These are phyloP conservation scores for Vairimorpha ceranae DNA, from an alignment of 371 early-diverging fungal genomes.

Conservation along the genomic window DNA sequence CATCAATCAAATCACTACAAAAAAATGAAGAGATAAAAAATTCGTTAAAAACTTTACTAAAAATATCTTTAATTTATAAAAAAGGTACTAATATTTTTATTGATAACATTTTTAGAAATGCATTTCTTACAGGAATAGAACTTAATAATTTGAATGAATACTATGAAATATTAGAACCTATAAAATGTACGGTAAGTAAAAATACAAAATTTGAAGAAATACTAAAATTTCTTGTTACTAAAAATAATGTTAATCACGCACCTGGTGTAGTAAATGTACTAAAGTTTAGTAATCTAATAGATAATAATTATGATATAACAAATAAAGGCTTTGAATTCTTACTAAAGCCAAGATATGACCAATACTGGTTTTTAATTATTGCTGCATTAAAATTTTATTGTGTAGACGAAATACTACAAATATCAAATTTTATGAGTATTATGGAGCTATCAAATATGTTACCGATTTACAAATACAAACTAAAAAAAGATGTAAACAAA, in stretches of 20 bases:
- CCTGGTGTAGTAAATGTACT: conserved; percentile 35
- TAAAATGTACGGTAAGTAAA: neutral
- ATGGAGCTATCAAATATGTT: conserved; percentile 27
- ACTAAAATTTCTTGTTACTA: conserved; percentile 28
- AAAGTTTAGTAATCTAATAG: conserved; percentile 43
- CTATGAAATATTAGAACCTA: neutral
- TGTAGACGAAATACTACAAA: neutral
- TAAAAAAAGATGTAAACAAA: neutral
- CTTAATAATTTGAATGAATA: neutral
- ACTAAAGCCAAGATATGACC: conserved; percentile 56
- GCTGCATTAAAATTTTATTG: conserved; percentile 39
- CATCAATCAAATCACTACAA: conserved; percentile 22
- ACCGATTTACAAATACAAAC: neutral
- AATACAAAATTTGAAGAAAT: conserved; percentile 25
- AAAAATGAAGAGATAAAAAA: conserved; percentile 33
- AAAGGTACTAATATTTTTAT: conserved; percentile 34
- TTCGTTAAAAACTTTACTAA: conserved; percentile 22
- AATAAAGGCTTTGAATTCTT: conserved; percentile 64
- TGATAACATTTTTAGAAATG: conserved; percentile 27
- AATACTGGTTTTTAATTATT: conserved; percentile 60
- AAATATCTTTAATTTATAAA: conserved; percentile 25
- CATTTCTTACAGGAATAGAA: conserved; percentile 39
- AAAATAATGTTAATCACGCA: neutral
- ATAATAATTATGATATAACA: conserved; percentile 53
- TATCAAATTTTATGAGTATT: neutral